phyloP scores from a whole-genome alignment of 441 rosid species.

The Aquilaria agallochum region DNA sequence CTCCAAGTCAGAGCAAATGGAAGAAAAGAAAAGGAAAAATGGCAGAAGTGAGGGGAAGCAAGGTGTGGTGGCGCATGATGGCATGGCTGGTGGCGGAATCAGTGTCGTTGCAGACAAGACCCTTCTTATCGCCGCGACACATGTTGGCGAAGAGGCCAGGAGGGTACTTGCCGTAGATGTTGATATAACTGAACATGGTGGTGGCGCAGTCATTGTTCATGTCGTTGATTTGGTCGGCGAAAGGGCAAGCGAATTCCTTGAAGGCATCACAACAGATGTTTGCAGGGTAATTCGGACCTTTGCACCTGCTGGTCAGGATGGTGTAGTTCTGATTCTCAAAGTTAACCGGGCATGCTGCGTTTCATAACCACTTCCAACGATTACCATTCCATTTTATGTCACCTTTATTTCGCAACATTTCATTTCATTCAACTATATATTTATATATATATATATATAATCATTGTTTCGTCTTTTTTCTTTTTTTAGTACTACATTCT shows the following conservation, averaged over 20 bases:
- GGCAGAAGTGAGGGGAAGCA: slow-evolving; percentile 14
- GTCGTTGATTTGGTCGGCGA: slow-evolving; percentile 35
- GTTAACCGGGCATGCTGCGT: slow-evolving; percentile 43
- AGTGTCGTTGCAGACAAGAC: slow-evolving; percentile 33
- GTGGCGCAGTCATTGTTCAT: slow-evolving; percentile 40
- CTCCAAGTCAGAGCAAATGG: slow-evolving; percentile 12
- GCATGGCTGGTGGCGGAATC: neutral
- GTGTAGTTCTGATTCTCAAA: slow-evolving; percentile 54
- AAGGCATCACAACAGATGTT: slow-evolving; percentile 42
- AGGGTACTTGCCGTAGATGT: slow-evolving; percentile 55
- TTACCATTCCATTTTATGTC: no score
- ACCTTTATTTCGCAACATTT: no score
- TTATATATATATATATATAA: no score
- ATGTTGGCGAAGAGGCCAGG: slow-evolving; percentile 57
- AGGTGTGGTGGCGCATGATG: neutral
- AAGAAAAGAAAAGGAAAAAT: slow-evolving; percentile 12
- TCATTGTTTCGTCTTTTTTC: no score
- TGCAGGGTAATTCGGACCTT: slow-evolving; percentile 57
- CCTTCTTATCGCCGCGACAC: slow-evolving; percentile 47
- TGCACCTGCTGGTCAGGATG: slow-evolving; percentile 49
- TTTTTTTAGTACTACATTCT: no score
- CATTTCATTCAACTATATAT: no score
- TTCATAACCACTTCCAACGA: no score
- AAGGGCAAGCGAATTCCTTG: slow-evolving; percentile 52
- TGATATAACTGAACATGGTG: slow-evolving; percentile 73